Conservation (phyloP, 495 filamentous ascomycete genomes). For the Tetracladium setigerum region DNA sequence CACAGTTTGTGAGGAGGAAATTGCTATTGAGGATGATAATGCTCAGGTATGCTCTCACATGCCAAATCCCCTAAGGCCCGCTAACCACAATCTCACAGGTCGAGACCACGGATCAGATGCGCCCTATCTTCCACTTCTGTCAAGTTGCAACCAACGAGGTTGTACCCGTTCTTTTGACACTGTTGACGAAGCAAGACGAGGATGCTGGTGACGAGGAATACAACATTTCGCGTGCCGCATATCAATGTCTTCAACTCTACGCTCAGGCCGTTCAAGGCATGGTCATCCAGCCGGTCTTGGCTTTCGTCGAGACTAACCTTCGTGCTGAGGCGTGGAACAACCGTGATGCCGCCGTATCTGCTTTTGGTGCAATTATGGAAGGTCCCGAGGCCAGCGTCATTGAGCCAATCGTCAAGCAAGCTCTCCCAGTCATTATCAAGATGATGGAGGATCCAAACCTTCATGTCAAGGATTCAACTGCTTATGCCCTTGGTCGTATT, state of each 20-base stretch:
- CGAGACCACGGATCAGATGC: constrained; percentile 68
- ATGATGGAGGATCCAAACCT: constrained; percentile 94
- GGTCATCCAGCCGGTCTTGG: constrained; percentile 74
- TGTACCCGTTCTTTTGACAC: constrained; percentile 77
- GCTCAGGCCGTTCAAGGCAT: constrained; percentile 78
- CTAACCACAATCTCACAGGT: constrained; percentile 34
- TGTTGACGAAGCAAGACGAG: constrained; percentile 95
- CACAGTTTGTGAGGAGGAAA: constrained; percentile 97
- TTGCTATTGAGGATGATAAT: constrained; percentile 95
- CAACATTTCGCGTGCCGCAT: constrained; percentile 89
- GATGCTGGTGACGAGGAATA: constrained; percentile 96
- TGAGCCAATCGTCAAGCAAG: constrained; percentile 90
- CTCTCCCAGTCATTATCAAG: constrained; percentile 75
- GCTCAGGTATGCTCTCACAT: constrained; percentile 50
- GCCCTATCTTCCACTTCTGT: constrained; percentile 87
- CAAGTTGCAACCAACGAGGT: constrained; percentile 86
- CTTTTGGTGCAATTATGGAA: constrained; percentile 99
- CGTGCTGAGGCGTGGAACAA: constrained; percentile 86
- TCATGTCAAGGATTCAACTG: constrained; percentile 93
- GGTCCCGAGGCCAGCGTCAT: constrained; percentile 84
- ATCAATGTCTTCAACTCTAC: constrained; percentile 94
- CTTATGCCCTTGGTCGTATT: constrained; percentile 91
- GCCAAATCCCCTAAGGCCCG: constrained; percentile 6
- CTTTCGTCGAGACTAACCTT: constrained; percentile 87
- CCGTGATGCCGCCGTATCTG: constrained; percentile 90